Base-by-base conservation (phyloP, 352 stramenopile species). In the Phytophthora meadii region DNA sequence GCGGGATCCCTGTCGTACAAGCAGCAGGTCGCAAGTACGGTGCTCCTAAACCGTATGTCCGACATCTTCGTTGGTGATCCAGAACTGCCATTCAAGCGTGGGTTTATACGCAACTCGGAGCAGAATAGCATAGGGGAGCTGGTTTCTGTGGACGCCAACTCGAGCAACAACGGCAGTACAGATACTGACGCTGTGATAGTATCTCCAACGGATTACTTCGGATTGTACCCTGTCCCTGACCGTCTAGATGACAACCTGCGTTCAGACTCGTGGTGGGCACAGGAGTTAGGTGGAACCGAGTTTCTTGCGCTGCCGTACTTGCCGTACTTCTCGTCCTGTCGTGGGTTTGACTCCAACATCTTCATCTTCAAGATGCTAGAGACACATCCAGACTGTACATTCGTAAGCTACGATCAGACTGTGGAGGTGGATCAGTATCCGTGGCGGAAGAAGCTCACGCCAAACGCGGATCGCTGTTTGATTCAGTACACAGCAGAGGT, bases 271-370 rank as follows among this genome's bases (percentile, higher is more conserved):
- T 94, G 86, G 86, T 98, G 92, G 92, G 70, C 70, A 17, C 74
- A 89, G 11, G 80, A 97, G 32, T 64, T 93, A 0, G 72, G 76
- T 12, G 84, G 70, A 0, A 59, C 71, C 3, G 68, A 79, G 2
- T 97, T 93, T 48, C 65, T 98, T n/a, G 86, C 80, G 5, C 74
- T 99, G 19, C 91, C 96, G 2, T 99, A 99, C 63, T 72, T 99
- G 41, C 97, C 97, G 0, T 99, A 97, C 70, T 98, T 99, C 42
- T 98, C 90, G n/a, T 97, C 95, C 34, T 99, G 96, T 57, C 79
- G 94, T 14, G 95, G 93, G 6, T 99, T 97, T 71, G 97, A 98
- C 56, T 98, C 86, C 34, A 88, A 98, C 61, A 92, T 99, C 53
- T 92, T 79, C 53, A 82, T 98, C 45, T 82, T 87, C 34, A 98